A percentile compares a stretch with the other conserved stretches of the same genome.
Evolutionary conservation across 2,329 filamentous ascomycete genomes (phyloP).

Genomic region (Arthroderma sp.): DNA sequence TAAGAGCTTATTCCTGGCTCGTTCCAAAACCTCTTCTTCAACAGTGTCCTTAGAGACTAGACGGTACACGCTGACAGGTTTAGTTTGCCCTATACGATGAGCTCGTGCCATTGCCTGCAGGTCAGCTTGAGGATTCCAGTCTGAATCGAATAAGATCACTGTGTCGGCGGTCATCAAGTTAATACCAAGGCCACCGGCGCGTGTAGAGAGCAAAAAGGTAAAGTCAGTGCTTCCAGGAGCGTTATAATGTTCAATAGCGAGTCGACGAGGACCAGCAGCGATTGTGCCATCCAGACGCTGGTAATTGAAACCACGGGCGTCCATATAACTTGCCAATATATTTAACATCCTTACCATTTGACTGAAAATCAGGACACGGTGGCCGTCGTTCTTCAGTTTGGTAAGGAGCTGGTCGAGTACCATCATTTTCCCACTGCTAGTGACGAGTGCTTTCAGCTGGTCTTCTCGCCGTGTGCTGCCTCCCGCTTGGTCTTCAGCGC

Average conservation of each 20-base stretch:
- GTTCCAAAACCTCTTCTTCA: slow-evolving; percentile 92
- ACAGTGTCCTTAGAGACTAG: slow-evolving; percentile 97
- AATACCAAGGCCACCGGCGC: slow-evolving; percentile 88
- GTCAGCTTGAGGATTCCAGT: slow-evolving; percentile 98
- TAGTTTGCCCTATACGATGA: slow-evolving; percentile 93
- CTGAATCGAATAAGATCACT: slow-evolving; percentile 86
- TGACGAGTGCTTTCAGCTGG: slow-evolving; percentile 81
- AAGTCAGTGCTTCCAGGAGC: slow-evolving; percentile 93
- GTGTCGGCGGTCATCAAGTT: slow-evolving; percentile 94
- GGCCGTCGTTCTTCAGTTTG: slow-evolving; percentile 84
- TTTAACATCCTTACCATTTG: slow-evolving; percentile 99
- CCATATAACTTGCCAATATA: slow-evolving; percentile 86
- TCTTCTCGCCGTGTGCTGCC: slow-evolving; percentile 77
- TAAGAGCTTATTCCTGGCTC: slow-evolving; percentile 92
- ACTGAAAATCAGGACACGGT: slow-evolving; percentile 95
- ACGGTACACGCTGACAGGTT: slow-evolving; percentile 89
- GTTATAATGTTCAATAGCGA: slow-evolving; percentile 98
- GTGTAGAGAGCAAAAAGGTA: slow-evolving; percentile 86
- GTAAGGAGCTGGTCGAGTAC: slow-evolving; percentile 86
- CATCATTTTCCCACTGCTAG: slow-evolving; percentile 99
- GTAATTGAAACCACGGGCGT: slow-evolving; percentile 84
- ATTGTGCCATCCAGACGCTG: slow-evolving; percentile 94
- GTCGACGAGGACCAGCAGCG: slow-evolving; percentile 69
- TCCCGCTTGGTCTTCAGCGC: slow-evolving; percentile 74
- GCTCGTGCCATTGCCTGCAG: slow-evolving; percentile 97